A percentile compares a stretch with the other conserved stretches of the same genome.
These are phyloP conservation scores for Parasarocladium wereldwijsianum DNA, from an alignment of 2,329 filamentous ascomycete species.

Conservation along the genomic window DNA sequence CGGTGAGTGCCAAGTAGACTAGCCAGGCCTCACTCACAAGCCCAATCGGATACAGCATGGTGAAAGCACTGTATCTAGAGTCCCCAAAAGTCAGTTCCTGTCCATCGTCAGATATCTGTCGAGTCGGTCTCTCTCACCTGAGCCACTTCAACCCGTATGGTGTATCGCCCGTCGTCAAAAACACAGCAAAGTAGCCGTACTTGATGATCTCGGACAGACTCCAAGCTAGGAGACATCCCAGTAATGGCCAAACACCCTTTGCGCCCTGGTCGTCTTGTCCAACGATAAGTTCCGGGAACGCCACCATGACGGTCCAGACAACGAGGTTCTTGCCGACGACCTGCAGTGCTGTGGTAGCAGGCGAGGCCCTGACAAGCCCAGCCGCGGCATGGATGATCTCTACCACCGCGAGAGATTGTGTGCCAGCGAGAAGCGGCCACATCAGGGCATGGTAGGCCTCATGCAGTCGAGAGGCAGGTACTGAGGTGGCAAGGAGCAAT, in stretches of 20 bases:
- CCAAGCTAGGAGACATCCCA: conserved; percentile 4
- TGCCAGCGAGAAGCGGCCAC: conserved; percentile 2
- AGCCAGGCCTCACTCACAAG: conserved; percentile 3
- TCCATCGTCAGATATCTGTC: background rate
- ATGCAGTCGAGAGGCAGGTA: conserved; percentile 1
- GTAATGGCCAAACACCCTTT: conserved; percentile 3
- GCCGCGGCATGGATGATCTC: conserved; percentile 5
- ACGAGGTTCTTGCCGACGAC: conserved; percentile 5
- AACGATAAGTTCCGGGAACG: conserved; percentile 4
- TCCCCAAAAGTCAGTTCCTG: background rate
- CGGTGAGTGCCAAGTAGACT: conserved; percentile 1
- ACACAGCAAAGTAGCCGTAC: conserved; percentile 5
- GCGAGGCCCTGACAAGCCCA: conserved; percentile 4
- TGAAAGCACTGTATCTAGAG: conserved; percentile 6
- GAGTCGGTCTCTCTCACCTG: conserved; percentile 1
- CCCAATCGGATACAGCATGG: conserved; percentile 4
- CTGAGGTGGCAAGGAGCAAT: background rate
- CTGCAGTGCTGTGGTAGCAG: conserved; percentile 5
- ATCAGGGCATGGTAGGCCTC: conserved; percentile 2
- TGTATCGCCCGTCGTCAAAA: conserved; percentile 1
- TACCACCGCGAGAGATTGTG: conserved; percentile 4
- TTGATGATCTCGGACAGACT: conserved; percentile 5
- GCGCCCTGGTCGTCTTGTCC: conserved; percentile 1
- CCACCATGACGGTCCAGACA: conserved; percentile 6
- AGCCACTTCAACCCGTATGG: conserved; percentile 4